Conservation (phyloP, 1,284 basidiomycete species). For the Cronartium quercuum region DNA sequence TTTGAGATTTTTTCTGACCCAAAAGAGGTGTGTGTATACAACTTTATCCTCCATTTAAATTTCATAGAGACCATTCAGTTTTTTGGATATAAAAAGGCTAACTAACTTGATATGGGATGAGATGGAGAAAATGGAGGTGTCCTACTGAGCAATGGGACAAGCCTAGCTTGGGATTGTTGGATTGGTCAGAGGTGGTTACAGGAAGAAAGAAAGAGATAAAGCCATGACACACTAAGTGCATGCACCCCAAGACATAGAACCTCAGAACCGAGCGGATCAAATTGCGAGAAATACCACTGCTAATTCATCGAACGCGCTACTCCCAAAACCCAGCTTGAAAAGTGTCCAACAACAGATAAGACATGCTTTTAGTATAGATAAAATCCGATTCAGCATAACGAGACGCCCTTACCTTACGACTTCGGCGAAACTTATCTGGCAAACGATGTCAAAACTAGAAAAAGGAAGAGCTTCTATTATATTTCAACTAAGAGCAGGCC, state of each 20-base stretch:
- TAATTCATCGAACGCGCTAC: not conserved
- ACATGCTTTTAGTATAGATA: not conserved
- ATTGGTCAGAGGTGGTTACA: too few relatives aligned
- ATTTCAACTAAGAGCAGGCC: not conserved
- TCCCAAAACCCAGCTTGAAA: not conserved
- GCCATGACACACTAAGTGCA: too few relatives aligned
- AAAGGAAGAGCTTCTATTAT: not conserved
- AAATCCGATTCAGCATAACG: not conserved
- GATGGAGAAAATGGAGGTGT: too few relatives aligned
- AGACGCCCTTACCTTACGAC: not conserved
- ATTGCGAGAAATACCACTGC: not conserved
- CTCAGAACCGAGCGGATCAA: constrained; percentile 7
- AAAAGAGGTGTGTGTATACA: too few relatives aligned
- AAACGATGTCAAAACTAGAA: not conserved
- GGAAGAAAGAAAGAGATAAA: too few relatives aligned
- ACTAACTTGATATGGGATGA: too few relatives aligned
- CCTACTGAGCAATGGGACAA: too few relatives aligned
- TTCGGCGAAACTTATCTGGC: not conserved
- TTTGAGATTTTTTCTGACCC: too few relatives aligned
- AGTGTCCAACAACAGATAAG: not conserved
- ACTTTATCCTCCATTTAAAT: too few relatives aligned
- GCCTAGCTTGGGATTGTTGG: too few relatives aligned
- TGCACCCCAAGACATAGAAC: not conserved
- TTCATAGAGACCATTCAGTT: too few relatives aligned
- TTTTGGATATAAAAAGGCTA: too few relatives aligned